Percentiles rank a stretch among this genome's conserved stretches.
phyloP scores from a whole-genome alignment of 768 basidiomycete species.

The Boletus vinaceobasis region DNA sequence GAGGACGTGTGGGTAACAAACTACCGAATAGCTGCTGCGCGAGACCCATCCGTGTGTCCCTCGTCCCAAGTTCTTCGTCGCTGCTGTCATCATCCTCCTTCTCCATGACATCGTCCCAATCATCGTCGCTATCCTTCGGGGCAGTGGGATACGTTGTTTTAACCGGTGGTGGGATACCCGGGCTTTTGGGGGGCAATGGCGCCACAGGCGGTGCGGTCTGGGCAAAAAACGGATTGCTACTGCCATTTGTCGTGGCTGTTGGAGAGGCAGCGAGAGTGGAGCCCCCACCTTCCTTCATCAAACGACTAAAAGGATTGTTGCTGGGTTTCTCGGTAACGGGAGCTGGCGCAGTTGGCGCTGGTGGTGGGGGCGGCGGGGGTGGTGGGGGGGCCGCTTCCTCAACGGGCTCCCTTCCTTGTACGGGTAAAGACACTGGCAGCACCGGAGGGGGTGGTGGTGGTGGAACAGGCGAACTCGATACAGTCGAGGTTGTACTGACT shows the following conservation, averaged over 20 bases:
- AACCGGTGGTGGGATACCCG: slow-evolving; percentile 41
- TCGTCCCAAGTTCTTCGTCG: slow-evolving; percentile 73
- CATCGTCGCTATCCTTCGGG: slow-evolving; percentile 59
- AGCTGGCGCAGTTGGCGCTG: slow-evolving; percentile 25
- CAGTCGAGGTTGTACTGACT: slow-evolving; percentile 23
- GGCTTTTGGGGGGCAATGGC: slow-evolving; percentile 36
- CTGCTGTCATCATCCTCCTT: slow-evolving; percentile 66
- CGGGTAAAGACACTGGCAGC: slow-evolving; percentile 23
- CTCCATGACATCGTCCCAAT: slow-evolving; percentile 85
- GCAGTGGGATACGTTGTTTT: slow-evolving; percentile 63
- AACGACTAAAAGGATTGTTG: slow-evolving; percentile 79
- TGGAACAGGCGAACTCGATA: slow-evolving; percentile 33
- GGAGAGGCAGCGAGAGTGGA: slow-evolving; percentile 22
- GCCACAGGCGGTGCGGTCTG: slow-evolving; percentile 40
- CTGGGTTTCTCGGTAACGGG: slow-evolving; percentile 46
- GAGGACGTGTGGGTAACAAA: slow-evolving; percentile 57
- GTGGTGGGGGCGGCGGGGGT: slow-evolving; percentile 31
- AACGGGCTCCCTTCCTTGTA: slow-evolving; percentile 9
- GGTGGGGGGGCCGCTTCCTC: slow-evolving; percentile 21
- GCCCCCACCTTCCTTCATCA: slow-evolving; percentile 49
- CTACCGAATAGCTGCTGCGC: slow-evolving; percentile 78
- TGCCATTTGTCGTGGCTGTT: slow-evolving; percentile 37
- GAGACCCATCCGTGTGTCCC: slow-evolving; percentile 64
- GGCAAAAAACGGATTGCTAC: slow-evolving; percentile 72
- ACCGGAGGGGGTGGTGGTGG: slow-evolving; percentile 26